Evolutionary conservation across 768 basidiomycete species (phyloP).

Genomic region (Suillus americanus): DNA sequence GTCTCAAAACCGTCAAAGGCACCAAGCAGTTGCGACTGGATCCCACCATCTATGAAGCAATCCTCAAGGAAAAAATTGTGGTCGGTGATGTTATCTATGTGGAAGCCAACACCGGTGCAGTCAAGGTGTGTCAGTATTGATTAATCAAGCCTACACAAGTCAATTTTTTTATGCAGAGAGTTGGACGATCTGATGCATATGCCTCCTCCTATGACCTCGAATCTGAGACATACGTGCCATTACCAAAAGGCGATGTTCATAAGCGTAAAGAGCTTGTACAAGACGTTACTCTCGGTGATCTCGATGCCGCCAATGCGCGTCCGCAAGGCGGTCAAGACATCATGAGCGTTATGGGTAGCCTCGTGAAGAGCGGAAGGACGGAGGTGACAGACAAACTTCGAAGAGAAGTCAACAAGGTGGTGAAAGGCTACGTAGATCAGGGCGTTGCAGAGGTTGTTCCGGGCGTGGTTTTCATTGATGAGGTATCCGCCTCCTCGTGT

Average conservation of each 20-base stretch:
- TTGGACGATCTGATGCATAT: conserved; percentile 96
- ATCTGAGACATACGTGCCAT: conserved; percentile 96
- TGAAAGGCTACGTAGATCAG: conserved; percentile 96
- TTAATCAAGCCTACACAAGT: background rate
- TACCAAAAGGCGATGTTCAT: conserved; percentile 96
- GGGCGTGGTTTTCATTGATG: conserved; percentile 97
- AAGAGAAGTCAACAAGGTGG: conserved; percentile 95
- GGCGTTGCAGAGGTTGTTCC: conserved; percentile 98
- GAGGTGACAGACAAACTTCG: conserved; percentile 97
- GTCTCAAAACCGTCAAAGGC: conserved; percentile 89
- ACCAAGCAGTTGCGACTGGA: conserved; percentile 95
- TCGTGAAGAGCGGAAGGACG: conserved; percentile 91
- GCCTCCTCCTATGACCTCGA: conserved; percentile 97
- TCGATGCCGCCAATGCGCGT: conserved; percentile 94
- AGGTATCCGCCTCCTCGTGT: conserved; percentile 52
- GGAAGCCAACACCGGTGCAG: conserved; percentile 90
- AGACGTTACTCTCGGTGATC: conserved; percentile 91
- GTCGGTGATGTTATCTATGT: conserved; percentile 98
- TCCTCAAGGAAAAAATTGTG: conserved; percentile 94
- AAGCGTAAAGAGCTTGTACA: conserved; percentile 95
- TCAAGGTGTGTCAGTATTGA: conserved; percentile 63
- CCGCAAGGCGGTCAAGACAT: conserved; percentile 98
- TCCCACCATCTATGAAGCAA: conserved; percentile 94
- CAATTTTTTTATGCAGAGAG: conserved; percentile 54
- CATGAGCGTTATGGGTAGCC: conserved; percentile 94